Base-by-base conservation (phyloP, 2,329 filamentous ascomycete species). In the Diplodia intermedia region DNA sequence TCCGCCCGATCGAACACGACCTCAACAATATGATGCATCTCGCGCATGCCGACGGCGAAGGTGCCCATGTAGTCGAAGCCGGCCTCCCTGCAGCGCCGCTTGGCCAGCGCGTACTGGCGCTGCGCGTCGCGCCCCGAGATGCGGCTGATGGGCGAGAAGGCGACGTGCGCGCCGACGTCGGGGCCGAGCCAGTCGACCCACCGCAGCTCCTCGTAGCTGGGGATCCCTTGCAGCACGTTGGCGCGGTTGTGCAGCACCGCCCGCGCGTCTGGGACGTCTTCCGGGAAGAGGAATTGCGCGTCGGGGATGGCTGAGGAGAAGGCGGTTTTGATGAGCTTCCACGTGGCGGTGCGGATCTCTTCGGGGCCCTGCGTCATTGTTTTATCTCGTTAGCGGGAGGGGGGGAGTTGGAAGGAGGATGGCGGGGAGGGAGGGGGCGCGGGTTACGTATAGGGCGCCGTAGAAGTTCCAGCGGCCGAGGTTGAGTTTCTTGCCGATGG, bases 381-480 rank as follows among this genome's bases (percentile, higher is more conserved):
- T 8, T 8, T 26, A 26, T 26, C 23, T 26, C 23, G 31, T 8
- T 7, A 11, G 31, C 7, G 31, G 31, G 31, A 33, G 31, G 4
- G 31, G 3, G 31, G 9, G 3, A 23, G 40, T 14, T 26, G 3
- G 15, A 26, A 3, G 23, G 2, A 1, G 18, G 56, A 15, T 4
- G 5, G 31, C 5, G 29, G 0, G 8, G 4, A 3, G 8, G 18
- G 8, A n/a, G 23, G 4, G 14, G 3, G 11, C 2, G 5, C 2
- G 8, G 36, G 43, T n/a, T 36, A 63, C 65, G 57, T 74, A 74
- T n/a, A 74, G 72, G 23, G 81, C 81, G 12, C 81, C 82, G 71
- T 84, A 84, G 71, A 83, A 83, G 63, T 81, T 80, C 82, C 82
- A 84, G 1, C 80, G 72, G n/a, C 81, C 81, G 0, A 83, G 73